phyloP scores from a whole-genome alignment of 106 monocot species.

The Chionographis japonica region DNA sequence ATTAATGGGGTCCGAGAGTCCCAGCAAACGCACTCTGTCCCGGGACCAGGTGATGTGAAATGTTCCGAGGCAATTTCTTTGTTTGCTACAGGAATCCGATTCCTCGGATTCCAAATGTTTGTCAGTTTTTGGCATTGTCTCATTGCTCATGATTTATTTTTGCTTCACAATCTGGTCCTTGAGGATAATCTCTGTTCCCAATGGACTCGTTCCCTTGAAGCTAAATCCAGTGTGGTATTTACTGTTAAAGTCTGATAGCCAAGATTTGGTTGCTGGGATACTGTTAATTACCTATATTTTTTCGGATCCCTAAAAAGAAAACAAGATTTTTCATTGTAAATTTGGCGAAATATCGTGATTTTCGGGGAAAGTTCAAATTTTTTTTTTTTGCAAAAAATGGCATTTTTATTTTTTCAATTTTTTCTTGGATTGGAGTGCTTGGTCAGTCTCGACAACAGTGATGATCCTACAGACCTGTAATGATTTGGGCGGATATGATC shows the following conservation, averaged over 20 bases:
- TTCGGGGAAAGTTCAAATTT: too few species aligned
- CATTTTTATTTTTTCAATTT: neutral
- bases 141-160: too few species aligned
- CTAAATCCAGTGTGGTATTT: slow-evolving; percentile 43
- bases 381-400: neutral
- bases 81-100: neutral
- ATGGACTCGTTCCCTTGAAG: slow-evolving; percentile 93
- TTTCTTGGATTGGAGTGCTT: neutral
- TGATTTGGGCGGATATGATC: slow-evolving; percentile 75
- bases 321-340: too few species aligned
- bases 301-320: too few species aligned
- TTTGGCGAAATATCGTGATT: too few species aligned
- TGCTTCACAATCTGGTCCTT: slow-evolving; percentile 79
- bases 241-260: neutral
- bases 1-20: too few species aligned
- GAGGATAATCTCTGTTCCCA: slow-evolving; percentile 41
- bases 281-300: too few species aligned
- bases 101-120: too few species aligned
- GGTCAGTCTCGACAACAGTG: slow-evolving; percentile 2
- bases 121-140: too few species aligned
- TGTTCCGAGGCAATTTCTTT: slow-evolving; percentile 1
- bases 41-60: neutral
- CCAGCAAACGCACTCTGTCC: slow-evolving; percentile 3
- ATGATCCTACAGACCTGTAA: slow-evolving; percentile 71
- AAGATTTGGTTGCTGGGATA: too few species aligned